Percentiles rank a stretch among this genome's conserved stretches.
phyloP scores from a whole-genome alignment of 2,329 filamentous ascomycete genomes.

The Apiospora malaysiana region DNA sequence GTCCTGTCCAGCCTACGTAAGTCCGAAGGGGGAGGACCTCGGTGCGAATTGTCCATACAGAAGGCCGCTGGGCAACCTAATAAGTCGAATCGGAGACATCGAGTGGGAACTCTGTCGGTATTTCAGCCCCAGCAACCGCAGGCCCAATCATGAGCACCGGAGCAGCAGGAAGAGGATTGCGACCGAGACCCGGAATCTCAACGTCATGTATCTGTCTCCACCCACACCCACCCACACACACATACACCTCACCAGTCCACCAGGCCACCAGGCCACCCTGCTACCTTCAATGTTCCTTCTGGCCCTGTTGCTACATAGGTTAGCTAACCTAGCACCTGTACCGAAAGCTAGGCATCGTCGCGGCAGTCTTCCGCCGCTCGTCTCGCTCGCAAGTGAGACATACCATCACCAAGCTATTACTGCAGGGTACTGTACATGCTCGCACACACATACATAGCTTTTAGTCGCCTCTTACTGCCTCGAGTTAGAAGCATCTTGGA shows the following conservation, averaged over 20 bases:
- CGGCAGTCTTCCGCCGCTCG: constrained; percentile 8
- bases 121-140: constrained; percentile 4
- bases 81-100: background rate
- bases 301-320: background rate
- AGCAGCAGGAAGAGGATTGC: background rate
- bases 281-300: too few species aligned
- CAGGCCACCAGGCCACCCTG: too few species aligned
- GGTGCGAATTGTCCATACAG: background rate
- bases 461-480: background rate
- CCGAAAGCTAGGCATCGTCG: constrained; percentile 3
- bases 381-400: constrained; percentile 13
- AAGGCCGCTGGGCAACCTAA: background rate
- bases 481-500: background rate
- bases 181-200: constrained; percentile 9
- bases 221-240: constrained; percentile 14
- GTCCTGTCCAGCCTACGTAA: too few species aligned
- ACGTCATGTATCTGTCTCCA: constrained; percentile 13
- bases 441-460: too few species aligned
- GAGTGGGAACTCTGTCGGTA: background rate
- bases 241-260: background rate
- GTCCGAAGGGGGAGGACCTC: background rate
- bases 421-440: background rate
- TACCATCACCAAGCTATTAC: background rate
- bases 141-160: background rate
- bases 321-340: constrained; percentile 1